A percentile compares a stretch with the other conserved stretches of the same genome.
Conservation (phyloP, 306 rosid genomes). For the Delonix regia region DNA sequence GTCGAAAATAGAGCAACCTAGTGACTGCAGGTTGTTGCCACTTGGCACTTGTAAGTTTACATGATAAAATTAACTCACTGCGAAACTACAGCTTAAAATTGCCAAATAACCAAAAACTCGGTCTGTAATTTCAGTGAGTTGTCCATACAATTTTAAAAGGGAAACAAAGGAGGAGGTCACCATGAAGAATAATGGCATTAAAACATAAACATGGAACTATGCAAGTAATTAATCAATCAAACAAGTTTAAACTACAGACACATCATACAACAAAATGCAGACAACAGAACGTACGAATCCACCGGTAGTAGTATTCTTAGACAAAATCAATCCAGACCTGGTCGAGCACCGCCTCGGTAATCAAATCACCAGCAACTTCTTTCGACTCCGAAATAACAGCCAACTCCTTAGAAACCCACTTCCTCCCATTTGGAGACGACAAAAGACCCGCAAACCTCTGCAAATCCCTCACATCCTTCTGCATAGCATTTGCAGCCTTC, state of each 20-base stretch:
- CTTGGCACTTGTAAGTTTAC: not conserved
- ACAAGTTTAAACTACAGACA: too few species aligned
- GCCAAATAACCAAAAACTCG: too few species aligned
- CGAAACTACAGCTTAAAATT: too few species aligned
- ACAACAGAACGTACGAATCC: not conserved
- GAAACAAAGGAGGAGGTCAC: not conserved
- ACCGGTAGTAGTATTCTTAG: not conserved
- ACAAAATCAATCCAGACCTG: conserved; percentile 56
- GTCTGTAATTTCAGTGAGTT: too few species aligned
- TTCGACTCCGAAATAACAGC: conserved; percentile 86
- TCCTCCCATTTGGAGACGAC: conserved; percentile 61
- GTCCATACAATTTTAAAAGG: not conserved
- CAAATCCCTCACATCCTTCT: conserved; percentile 84
- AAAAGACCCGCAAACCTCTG: conserved; percentile 67
- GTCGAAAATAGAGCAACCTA: not conserved
- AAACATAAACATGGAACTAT: not conserved
- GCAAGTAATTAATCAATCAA: not conserved
- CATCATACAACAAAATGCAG: not conserved
- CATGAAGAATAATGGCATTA: not conserved
- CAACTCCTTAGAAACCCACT: conserved; percentile 87
- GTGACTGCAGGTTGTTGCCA: not conserved
- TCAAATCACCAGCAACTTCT: conserved; percentile 85
- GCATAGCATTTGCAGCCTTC: conserved; percentile 87
- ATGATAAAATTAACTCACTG: too few species aligned
- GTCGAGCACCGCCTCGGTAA: conserved; percentile 85